Evolutionary conservation across 2,329 filamentous ascomycete genomes (phyloP), one percentile per base, ranked within the genome.

Genomic region (Alternaria hordeiaustralica): DNA sequence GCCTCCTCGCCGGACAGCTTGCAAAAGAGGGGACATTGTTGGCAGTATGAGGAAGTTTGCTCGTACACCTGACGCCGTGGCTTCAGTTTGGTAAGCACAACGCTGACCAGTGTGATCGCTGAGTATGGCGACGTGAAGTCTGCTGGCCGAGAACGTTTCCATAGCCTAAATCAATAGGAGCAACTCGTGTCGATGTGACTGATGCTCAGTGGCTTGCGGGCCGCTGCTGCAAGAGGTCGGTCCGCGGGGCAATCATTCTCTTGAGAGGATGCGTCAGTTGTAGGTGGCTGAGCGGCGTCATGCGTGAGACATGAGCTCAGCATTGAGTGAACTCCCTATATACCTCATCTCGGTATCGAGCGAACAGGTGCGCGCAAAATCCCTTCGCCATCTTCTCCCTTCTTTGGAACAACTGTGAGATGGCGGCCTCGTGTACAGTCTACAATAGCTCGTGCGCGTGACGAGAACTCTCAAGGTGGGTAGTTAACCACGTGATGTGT

Each of bases 231-330:
- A 57, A 41, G 33, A 45, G 2, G 25, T 15, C 33, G 25, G 45
- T 21, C 53, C 25, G 45, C 11, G 23, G 18, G 21, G 20, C 11
- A 50, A 18, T 50, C 15, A 20, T 45, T 20, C 45, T 23, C n/a
- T 33, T n/a, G 30, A 23, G 20, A 28, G 25, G 30, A 33, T 44
- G n/a, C 10, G n/a, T 20, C 18, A 15, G 23, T 26, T 50, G 5
- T 18, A 6, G 36, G 45, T 49, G 57, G 58, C 53, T 61, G 53
- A 56, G 33, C 18, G 45, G 53, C 51, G 58, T 18, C 33, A 26
- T 33, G 18, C 6, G 25, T 58, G 30, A 57, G 25, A 46, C 15
- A 15, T 25, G 3, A 10, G 30, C 13, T 33, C 36, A 23, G 21
- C 8, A n/a, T 36, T 25, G 20, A 33, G 30, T 21, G 21, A 36